Evolutionary conservation across 2,329 filamentous ascomycete genomes (phyloP).

Genomic region (Botrytis medusae): DNA sequence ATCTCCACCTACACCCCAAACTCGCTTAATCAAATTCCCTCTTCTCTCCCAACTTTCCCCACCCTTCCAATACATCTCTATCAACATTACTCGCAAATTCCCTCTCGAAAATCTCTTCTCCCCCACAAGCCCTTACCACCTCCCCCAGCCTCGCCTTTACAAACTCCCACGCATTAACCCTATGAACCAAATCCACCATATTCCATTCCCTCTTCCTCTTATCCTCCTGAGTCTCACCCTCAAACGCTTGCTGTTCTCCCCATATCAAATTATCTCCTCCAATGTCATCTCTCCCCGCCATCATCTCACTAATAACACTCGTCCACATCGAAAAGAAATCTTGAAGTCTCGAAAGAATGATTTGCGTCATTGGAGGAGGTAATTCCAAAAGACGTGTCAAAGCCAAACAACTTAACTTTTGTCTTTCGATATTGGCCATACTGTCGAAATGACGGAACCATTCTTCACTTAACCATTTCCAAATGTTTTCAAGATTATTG

Average conservation of each 20-base stretch:
- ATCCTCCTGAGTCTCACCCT: conserved; percentile 59
- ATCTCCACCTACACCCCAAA: background rate
- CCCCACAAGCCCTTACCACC: conserved; percentile 60
- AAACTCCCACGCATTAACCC: conserved; percentile 62
- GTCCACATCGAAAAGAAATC: conserved; percentile 77
- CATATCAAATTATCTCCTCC: conserved; percentile 54
- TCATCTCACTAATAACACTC: conserved; percentile 63
- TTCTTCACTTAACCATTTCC: conserved; percentile 59
- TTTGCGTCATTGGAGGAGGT: conserved; percentile 50
- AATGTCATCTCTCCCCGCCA: conserved; percentile 55
- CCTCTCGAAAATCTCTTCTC: conserved; percentile 63
- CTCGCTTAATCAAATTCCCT: background rate
- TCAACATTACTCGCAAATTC: conserved; percentile 76
- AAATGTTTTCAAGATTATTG: conserved; percentile 50
- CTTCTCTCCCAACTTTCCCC: conserved; percentile 46
- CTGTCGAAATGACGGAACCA: conserved; percentile 70
- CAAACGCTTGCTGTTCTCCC: conserved; percentile 44
- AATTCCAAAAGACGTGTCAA: conserved; percentile 71
- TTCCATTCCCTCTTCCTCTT: conserved; percentile 53
- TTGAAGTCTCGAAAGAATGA: conserved; percentile 63
- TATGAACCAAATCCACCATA: conserved; percentile 65
- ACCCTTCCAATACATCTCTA: conserved; percentile 66
- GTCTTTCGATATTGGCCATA: conserved; percentile 62
- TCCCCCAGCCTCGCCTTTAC: conserved; percentile 60
- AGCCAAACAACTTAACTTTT: conserved; percentile 72